These are phyloP conservation scores for Wickerhamiella vanderwaltii DNA, from an alignment of 805 yeast species.

Conservation along the genomic window DNA sequence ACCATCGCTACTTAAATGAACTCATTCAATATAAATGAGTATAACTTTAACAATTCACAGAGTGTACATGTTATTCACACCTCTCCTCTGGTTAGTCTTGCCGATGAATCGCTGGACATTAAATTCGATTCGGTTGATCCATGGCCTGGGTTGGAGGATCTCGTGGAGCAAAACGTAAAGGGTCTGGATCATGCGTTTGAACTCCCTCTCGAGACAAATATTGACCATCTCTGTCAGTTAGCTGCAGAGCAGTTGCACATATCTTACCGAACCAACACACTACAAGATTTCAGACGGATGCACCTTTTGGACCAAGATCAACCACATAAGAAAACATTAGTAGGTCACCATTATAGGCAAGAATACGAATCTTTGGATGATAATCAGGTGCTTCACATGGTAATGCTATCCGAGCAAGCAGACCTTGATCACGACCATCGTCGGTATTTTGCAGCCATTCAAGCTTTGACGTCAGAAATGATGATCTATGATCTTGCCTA, in stretches of 20 bases:
- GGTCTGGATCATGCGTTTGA: not conserved
- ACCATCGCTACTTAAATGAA: too few relatives aligned
- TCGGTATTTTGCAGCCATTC: constrained; percentile 7
- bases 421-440: not conserved
- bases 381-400: constrained; percentile 2
- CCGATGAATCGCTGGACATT: not conserved
- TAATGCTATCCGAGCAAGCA: not conserved
- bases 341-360: not conserved
- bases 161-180: not conserved
- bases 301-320: not conserved
- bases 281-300: not conserved
- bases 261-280: not conserved
- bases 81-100: too few relatives aligned
- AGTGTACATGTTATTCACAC: too few relatives aligned
- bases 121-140: constrained; percentile 6
- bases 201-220: not conserved
- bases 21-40: too few relatives aligned
- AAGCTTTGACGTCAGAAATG: constrained; percentile 10
- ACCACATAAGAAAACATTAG: not conserved
- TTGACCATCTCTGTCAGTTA: not conserved
- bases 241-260: constrained; percentile 1
- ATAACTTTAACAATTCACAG: too few relatives aligned
- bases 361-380: constrained; percentile 2
- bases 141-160: constrained; percentile 7
- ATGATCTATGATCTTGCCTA: constrained; percentile 1